Base-by-base conservation (phyloP, 805 yeast genomes). In the Wickerhamiella qilinensis region DNA sequence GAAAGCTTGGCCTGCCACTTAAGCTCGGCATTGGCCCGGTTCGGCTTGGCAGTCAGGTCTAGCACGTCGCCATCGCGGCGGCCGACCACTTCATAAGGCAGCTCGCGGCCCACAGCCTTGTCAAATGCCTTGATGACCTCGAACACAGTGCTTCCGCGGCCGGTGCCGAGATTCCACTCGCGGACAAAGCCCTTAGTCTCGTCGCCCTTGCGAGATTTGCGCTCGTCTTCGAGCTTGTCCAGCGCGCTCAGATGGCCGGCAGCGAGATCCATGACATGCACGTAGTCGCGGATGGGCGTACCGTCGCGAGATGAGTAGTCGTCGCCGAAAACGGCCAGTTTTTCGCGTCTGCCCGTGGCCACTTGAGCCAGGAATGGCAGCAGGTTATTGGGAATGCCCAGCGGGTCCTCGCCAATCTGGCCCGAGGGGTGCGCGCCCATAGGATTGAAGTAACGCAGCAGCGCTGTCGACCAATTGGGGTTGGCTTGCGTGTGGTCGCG, bases 351-450 rank as follows among this genome's bases (percentile, higher is more conserved):
- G 16, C 82, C 82, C 35, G 70, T 68, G 15, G 88, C 88, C 9
- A 79, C 86, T 55, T 79, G 84, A 2, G 85, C 81, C 53, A 81
- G 63, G 53, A 62, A 75, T 3, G 91, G 91, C 46, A 82, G 62
- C 48, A 81, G 59, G 49, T 81, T 80, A 59, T 77, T 78, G 36
- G 93, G 88, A 37, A 73, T 65, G 12, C 86, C 86, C 43, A 71
- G 62, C 5, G 86, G 86, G 54, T 80, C 86, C 52, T 82, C 93
- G 29, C 93, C 93, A 43, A 81, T 65, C 27, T 73, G 58, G 11
- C 91, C 91, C 2, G 83, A 72, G 3, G 86, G 81, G 53, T 81
- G 93, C 15, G 91, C 88, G 29, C 93, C 93, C 46, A 79, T 77
- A 27, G 93, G 91, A 52, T 81, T 80, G 63, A 79, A 81, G 58